Evolutionary conservation across 192 early-diverging fungal species (phyloP).

Genomic region (Podila verticillata): DNA sequence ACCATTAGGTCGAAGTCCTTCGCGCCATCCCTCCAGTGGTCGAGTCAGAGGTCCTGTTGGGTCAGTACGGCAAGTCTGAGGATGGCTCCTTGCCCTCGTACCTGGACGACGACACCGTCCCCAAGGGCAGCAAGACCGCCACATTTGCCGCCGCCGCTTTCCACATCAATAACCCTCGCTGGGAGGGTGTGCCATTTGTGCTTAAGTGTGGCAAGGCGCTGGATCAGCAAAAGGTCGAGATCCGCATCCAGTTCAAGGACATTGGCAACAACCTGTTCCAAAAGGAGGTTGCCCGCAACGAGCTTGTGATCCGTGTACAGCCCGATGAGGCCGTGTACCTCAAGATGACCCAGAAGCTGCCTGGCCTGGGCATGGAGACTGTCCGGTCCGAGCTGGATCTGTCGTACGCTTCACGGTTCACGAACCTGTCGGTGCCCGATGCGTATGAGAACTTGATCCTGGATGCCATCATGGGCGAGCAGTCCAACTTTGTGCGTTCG

Average conservation of each 20-base stretch:
- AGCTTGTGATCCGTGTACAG: constrained; percentile 87
- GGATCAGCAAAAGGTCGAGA: constrained; percentile 89
- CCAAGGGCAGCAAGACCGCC: constrained; percentile 84
- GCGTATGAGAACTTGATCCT: constrained; percentile 88
- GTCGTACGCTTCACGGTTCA: constrained; percentile 83
- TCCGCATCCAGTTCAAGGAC: constrained; percentile 95
- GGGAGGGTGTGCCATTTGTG: constrained; percentile 93
- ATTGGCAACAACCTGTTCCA: constrained; percentile 64
- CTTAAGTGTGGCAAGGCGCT: constrained; percentile 88
- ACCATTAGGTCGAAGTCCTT: constrained; percentile 68
- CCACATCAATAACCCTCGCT: constrained; percentile 94
- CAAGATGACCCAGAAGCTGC: constrained; percentile 88
- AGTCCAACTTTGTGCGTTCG: constrained; percentile 85
- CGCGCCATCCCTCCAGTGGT: constrained; percentile 80
- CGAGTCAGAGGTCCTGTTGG: constrained; percentile 87
- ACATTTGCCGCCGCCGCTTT: constrained; percentile 92
- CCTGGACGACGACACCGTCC: constrained; percentile 91
- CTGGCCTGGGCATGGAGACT: constrained; percentile 74
- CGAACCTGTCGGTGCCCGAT: constrained; percentile 83
- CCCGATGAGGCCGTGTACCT: constrained; percentile 90
- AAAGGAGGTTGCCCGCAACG: constrained; percentile 77
- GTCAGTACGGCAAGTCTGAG: constrained; percentile 86
- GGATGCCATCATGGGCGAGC: constrained; percentile 84
- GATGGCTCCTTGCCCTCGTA: constrained; percentile 92
- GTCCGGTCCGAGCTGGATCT: constrained; percentile 86